Percentiles rank a stretch among this genome's conserved stretches.
These are phyloP conservation scores for Amaranthus hypochondriacus DNA, from an alignment of 148 eudicot genomes.

Conservation along the genomic window DNA sequence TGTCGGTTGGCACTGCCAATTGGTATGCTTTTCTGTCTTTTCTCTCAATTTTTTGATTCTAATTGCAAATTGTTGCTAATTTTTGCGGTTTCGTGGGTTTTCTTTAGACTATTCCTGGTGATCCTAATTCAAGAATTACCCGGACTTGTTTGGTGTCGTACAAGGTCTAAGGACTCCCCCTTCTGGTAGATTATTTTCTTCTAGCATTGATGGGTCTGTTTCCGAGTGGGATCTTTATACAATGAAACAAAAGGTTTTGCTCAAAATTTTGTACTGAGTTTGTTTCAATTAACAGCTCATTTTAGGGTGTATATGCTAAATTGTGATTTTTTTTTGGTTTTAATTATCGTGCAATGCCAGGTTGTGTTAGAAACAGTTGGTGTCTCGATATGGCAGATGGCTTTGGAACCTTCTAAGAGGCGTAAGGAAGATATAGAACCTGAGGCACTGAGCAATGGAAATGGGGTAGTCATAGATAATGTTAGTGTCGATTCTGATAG, in stretches of 20 bases:
- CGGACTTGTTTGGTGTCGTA: slow-evolving; percentile 73
- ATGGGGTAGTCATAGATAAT: slow-evolving; percentile 48
- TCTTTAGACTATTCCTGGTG: slow-evolving; percentile 73
- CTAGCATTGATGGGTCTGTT: slow-evolving; percentile 77
- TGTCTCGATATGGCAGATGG: slow-evolving; percentile 90
- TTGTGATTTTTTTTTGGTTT: background rate
- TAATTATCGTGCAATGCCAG: slow-evolving; percentile 32
- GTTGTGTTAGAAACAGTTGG: slow-evolving; percentile 69
- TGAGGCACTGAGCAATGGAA: slow-evolving; percentile 25
- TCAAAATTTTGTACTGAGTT: background rate
- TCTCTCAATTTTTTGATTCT: background rate
- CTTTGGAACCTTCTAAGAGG: slow-evolving; percentile 38
- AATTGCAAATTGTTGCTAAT: background rate
- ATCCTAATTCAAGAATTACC: slow-evolving; percentile 59
- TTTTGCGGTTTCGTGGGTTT: background rate
- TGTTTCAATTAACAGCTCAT: background rate
- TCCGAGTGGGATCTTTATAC: slow-evolving; percentile 86
- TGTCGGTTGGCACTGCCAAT: slow-evolving; percentile 91
- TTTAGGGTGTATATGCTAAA: background rate
- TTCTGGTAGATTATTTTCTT: slow-evolving; percentile 66
- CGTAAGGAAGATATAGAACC: slow-evolving; percentile 10
- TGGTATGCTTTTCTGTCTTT: slow-evolving; percentile 34
- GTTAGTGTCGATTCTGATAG: slow-evolving; percentile 26
- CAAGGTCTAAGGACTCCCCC: slow-evolving; percentile 30
- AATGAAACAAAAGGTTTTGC: slow-evolving; percentile 60